These are phyloP conservation scores for Rhodotorula sp. DNA, from an alignment of 1,284 basidiomycete species.

Conservation along the genomic window DNA sequence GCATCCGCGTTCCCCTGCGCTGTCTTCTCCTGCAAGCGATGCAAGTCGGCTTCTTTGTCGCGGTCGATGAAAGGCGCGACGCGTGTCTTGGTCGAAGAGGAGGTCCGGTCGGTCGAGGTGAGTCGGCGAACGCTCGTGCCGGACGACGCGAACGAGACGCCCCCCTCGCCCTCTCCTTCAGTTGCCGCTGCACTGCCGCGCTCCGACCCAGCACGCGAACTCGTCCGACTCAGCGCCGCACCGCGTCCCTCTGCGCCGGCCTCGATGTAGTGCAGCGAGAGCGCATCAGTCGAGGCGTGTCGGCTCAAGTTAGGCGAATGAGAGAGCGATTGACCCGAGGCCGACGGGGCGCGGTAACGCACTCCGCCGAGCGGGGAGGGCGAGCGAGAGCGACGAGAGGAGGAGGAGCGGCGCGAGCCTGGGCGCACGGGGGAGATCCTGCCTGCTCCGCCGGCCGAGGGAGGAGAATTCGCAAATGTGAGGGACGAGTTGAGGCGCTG, in stretches of 20 bases:
- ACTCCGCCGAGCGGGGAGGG: constrained; percentile 11
- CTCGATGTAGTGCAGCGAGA: constrained; percentile 36
- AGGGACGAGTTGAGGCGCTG: constrained; percentile 30
- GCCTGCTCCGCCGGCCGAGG: neutral
- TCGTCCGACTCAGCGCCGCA: constrained; percentile 7
- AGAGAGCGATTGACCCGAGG: constrained; percentile 3
- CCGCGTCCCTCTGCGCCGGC: neutral
- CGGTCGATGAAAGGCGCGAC: constrained; percentile 6
- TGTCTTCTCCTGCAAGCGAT: constrained; percentile 24
- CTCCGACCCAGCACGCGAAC: constrained; percentile 20
- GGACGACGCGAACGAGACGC: neutral
- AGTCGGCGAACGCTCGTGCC: neutral
- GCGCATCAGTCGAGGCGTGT: constrained; percentile 31
- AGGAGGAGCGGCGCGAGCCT: constrained; percentile 18
- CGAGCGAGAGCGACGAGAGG: constrained; percentile 20
- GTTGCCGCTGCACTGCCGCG: neutral
- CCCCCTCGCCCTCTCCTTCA: neutral
- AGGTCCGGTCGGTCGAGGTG: neutral
- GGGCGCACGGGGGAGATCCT: constrained; percentile 15
- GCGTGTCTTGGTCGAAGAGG: neutral
- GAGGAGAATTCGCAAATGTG: constrained; percentile 22
- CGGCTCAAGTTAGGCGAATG: constrained; percentile 34
- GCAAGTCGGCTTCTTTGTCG: constrained; percentile 33
- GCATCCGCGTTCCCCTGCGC: constrained; percentile 23
- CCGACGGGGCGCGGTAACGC: neutral